These are phyloP conservation scores for Sporothrix luriei DNA, from an alignment of 2,329 filamentous ascomycete species.

Conservation along the genomic window DNA sequence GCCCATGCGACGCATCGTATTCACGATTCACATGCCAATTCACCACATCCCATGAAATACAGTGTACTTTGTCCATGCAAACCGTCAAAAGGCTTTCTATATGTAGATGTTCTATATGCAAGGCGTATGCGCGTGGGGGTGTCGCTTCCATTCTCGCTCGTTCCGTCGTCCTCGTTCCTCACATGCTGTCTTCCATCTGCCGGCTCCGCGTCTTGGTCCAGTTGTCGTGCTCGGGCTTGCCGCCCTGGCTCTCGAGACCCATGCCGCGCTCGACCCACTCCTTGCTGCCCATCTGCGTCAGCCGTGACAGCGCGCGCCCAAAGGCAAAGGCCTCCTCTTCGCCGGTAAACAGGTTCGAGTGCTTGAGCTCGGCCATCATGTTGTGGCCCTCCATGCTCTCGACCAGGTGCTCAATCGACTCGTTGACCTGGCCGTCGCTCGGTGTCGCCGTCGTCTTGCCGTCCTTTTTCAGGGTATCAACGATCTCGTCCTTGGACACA, in stretches of 20 bases:
- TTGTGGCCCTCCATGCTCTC: slow-evolving; percentile 79
- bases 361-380: slow-evolving; percentile 76
- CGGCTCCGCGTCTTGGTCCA: slow-evolving; percentile 67
- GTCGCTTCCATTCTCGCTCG: too few relatives aligned
- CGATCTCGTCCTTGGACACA: slow-evolving; percentile 70
- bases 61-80: too few relatives aligned
- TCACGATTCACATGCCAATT: too few relatives aligned
- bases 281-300: slow-evolving; percentile 90
- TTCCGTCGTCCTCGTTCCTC: slow-evolving; percentile 32
- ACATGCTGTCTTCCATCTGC: slow-evolving; percentile 71
- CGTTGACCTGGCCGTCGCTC: slow-evolving; percentile 53
- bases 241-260: slow-evolving; percentile 65
- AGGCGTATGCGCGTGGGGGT: too few relatives aligned
- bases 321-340: slow-evolving; percentile 98
- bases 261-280: slow-evolving; percentile 90
- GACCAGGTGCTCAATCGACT: slow-evolving; percentile 77
- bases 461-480: slow-evolving; percentile 56
- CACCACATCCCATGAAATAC: too few relatives aligned
- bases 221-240: slow-evolving; percentile 63
- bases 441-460: slow-evolving; percentile 38
- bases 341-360: slow-evolving; percentile 83
- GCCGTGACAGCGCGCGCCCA: slow-evolving; percentile 77
- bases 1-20: too few relatives aligned
- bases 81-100: background rate
- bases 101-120: background rate